phyloP scores from a whole-genome alignment of 371 early-diverging fungal species.

The Umbelopsis sp. region DNA sequence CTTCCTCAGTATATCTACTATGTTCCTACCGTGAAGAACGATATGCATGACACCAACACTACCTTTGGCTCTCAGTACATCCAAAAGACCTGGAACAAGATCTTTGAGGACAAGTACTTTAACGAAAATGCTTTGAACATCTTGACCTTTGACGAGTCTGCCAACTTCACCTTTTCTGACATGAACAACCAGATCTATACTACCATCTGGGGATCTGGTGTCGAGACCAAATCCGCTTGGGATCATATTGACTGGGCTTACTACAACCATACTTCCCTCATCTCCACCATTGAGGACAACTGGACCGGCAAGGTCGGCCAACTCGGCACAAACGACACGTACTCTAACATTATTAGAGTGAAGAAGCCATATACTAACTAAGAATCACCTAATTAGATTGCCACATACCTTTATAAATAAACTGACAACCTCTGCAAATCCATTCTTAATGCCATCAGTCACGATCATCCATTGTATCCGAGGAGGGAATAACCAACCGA shows the following conservation, averaged over 20 bases:
- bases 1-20: conserved; percentile 1
- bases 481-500: too few species aligned
- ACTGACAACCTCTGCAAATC: too few species aligned
- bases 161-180: conserved; percentile 4
- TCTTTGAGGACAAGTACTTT: not conserved
- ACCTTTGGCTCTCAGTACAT: not conserved
- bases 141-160: conserved; percentile 4
- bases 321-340: not conserved
- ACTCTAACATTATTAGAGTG: not conserved
- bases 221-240: conserved; percentile 4
- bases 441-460: too few species aligned
- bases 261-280: conserved; percentile 7
- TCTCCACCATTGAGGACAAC: conserved; percentile 5
- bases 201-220: not conserved
- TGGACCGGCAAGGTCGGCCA: not conserved
- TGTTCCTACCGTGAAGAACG: not conserved
- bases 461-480: too few species aligned
- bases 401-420: not conserved
- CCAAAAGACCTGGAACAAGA: not conserved
- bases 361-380: not conserved
- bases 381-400: not conserved
- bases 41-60: conserved; percentile 13
- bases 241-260: conserved; percentile 11
- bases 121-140: conserved; percentile 7
- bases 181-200: conserved; percentile 9